Conservation (phyloP, 352 stramenopile genomes). For the Phytophthora sp. region DNA sequence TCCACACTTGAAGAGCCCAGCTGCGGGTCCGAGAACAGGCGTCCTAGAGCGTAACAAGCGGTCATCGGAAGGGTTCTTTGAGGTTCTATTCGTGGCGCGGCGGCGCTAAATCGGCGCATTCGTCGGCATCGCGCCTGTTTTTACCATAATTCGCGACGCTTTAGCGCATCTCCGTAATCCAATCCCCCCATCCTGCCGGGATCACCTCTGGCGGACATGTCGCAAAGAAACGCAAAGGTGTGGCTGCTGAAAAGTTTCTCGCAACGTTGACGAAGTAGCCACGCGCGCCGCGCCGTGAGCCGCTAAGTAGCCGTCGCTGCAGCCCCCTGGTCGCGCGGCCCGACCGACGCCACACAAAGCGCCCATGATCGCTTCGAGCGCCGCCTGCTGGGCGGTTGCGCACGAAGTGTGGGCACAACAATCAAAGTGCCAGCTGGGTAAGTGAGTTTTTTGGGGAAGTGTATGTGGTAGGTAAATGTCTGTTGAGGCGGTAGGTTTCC, state of each 20-base stretch:
- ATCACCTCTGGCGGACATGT: conserved; percentile 2
- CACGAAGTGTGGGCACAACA: too few relatives aligned
- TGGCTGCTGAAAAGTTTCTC: conserved; percentile 5
- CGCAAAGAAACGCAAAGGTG: conserved; percentile 17
- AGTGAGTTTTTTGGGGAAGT: too few relatives aligned
- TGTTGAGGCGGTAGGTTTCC: too few relatives aligned
- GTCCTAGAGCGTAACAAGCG: conserved; percentile 18
- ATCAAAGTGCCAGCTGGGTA: too few relatives aligned
- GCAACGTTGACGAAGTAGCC: conserved; percentile 27
- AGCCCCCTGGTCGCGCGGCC: too few relatives aligned
- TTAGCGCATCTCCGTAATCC: conserved; percentile 20
- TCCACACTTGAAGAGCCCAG: background rate
- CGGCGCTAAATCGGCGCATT: conserved; percentile 3
- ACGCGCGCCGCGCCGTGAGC: too few relatives aligned
- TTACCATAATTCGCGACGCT: conserved; percentile 1
- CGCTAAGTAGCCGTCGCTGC: too few relatives aligned
- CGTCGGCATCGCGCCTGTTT: background rate
- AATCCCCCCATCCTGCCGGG: conserved; percentile 6
- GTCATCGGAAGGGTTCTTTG: background rate
- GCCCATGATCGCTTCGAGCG: too few relatives aligned
- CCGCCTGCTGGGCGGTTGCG: too few relatives aligned
- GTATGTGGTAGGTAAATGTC: too few relatives aligned
- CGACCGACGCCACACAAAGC: too few relatives aligned
- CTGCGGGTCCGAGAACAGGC: conserved; percentile 13
- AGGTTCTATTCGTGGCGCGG: conserved; percentile 12